Evolutionary conservation across 768 basidiomycete genomes (phyloP), one percentile per base, ranked within the genome.

Genomic region (Botryobasidium botryosum): DNA sequence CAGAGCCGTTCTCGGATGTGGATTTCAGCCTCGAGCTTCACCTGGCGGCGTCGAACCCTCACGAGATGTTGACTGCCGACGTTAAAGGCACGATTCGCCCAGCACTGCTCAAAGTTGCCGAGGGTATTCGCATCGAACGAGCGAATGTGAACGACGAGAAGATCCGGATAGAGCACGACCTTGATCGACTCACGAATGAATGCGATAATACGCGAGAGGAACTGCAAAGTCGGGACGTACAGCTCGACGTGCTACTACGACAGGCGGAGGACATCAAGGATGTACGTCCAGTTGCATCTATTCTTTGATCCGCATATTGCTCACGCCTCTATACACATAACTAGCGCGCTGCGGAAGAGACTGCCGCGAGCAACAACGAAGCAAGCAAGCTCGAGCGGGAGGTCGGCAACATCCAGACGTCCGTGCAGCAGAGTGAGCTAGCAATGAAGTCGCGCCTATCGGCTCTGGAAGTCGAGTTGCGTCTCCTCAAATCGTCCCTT

Each of bases 171-270:
- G 85, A 90, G 49, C 74, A 91, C 52, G 79, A 84, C 49, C 70
- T 86, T 7, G 88, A 92, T 55, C 71, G 79, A 52, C 61, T 85
- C 43, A 72, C 69, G 0, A 62, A 76, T 44, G 77, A 82, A 49
- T 83, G 81, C 55, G 86, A 91, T 59, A 80, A 81, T 45, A 62
- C 79, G 49, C 81, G 82, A 46, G 77, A 85, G 54, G 83, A 88
- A 50, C 72, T 81, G 20, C 66, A 62, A 38, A 79, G 79, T 54
- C 57, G 79, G 20, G 79, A 82, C 57, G 78, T 79, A 59, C 81
- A 83, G 58, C 77, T 79, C 7, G 66, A 64, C 18, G 72, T 62
- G 6, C 52, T 84, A 45, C 79, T 73, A 48, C 77, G 82, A 45
- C 76, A 85, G 57, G 81, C 82, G 7, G 80, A 85, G 50, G 77